Conservation (phyloP, 1,284 basidiomycete species). For the Ustilago xerochloae region DNA sequence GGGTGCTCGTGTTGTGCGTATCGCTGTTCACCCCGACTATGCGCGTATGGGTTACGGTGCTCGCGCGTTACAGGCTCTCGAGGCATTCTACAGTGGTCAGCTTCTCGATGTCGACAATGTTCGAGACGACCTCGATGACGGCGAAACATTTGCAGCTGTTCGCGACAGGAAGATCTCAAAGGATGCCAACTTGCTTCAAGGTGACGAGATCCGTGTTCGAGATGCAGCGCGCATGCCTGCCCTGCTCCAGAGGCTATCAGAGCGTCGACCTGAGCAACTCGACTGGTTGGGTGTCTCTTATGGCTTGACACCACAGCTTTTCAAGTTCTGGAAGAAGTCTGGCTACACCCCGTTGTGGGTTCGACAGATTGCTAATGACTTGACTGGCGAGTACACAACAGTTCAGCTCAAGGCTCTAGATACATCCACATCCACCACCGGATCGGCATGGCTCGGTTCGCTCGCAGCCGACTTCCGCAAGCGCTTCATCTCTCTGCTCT, state of each 20-base stretch:
- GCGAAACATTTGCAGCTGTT: conserved; percentile 65
- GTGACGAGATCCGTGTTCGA: conserved; percentile 74
- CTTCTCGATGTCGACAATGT: conserved; percentile 78
- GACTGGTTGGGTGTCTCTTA: conserved; percentile 98
- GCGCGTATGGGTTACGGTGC: conserved; percentile 93
- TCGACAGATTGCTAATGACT: conserved; percentile 90
- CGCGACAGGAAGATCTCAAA: conserved; percentile 69
- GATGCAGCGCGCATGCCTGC: conserved; percentile 87
- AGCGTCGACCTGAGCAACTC: conserved; percentile 87
- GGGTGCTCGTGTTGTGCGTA: conserved; percentile 89
- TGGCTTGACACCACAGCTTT: conserved; percentile 86
- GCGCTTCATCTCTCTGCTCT: conserved; percentile 87
- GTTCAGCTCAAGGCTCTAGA: conserved; percentile 80
- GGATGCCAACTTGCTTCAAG: conserved; percentile 35
- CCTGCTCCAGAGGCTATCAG: conserved; percentile 87
- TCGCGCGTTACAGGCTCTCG: conserved; percentile 86
- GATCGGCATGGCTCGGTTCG: conserved; percentile 83
- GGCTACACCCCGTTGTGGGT: conserved; percentile 92
- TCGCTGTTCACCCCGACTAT: conserved; percentile 98
- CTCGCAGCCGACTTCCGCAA: conserved; percentile 94
- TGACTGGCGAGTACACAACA: conserved; percentile 96
- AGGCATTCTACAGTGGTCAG: conserved; percentile 88
- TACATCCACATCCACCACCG: conserved; percentile 64
- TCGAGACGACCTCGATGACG: conserved; percentile 47
- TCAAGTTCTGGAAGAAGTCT: conserved; percentile 96